Evolutionary conservation across 1,284 basidiomycete species (phyloP).

Genomic region (Spongispora temasekensis): DNA sequence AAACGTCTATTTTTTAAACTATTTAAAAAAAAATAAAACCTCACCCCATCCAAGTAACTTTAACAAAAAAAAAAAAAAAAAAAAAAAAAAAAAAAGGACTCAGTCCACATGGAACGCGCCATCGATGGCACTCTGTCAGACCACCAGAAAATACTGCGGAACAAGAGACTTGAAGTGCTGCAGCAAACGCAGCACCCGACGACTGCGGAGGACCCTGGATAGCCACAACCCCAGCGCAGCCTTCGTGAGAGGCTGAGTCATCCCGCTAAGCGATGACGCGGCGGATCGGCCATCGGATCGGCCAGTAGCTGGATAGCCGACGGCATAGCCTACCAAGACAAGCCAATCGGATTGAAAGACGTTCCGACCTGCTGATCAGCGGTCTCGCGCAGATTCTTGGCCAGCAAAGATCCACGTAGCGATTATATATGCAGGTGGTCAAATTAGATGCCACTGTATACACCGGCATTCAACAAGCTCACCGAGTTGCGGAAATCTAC

Average conservation of each 20-base stretch:
- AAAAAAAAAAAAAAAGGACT: not conserved
- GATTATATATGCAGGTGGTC: not conserved
- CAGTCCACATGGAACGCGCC: not conserved
- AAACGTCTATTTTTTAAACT: no score
- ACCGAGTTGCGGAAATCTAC: no score
- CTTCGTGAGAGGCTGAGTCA: constrained; percentile 13
- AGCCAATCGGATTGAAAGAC: constrained; percentile 20
- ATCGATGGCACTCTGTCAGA: not conserved
- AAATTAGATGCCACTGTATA: not conserved
- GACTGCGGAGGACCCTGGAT: constrained; percentile 16
- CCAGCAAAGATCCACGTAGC: no score
- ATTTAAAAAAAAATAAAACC: no score
- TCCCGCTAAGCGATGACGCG: not conserved
- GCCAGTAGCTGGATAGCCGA: constrained; percentile 13
- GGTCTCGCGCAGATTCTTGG: no score
- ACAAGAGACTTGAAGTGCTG: not conserved
- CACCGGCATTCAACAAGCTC: constrained; percentile 13
- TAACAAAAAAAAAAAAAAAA: no score
- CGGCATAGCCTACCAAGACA: constrained; percentile 9
- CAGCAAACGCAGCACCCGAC: constrained; percentile 11
- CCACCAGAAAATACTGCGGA: not conserved
- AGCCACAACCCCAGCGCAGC: constrained; percentile 14
- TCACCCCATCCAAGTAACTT: no score
- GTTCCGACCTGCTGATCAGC: no score
- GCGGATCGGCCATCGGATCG: not conserved